Evolutionary conservation across 257 asterid species (phyloP).

Genomic region (Scutellaria barbata): DNA sequence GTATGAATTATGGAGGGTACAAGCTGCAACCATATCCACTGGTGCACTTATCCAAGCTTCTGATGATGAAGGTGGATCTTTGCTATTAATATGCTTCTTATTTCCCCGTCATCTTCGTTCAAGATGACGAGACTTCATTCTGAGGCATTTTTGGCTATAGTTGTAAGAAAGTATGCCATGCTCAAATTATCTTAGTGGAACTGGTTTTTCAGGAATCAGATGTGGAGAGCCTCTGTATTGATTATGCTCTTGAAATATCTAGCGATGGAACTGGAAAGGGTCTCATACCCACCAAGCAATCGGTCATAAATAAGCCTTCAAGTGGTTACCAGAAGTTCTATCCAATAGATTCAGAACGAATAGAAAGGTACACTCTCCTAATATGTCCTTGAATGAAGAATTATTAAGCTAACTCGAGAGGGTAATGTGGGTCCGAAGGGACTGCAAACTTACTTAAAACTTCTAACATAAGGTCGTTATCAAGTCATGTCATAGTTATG

Average conservation of each 20-base stretch:
- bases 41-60: conserved; percentile 67
- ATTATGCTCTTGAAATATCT: conserved; percentile 67
- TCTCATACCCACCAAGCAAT: conserved; percentile 63
- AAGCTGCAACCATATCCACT: conserved; percentile 89
- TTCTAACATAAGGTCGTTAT: neutral
- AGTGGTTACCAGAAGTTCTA: conserved; percentile 53
- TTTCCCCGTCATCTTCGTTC: neutral
- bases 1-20: conserved; percentile 78
- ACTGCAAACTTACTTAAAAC: no score
- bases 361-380: conserved; percentile 56
- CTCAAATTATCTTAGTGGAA: conserved; percentile 19
- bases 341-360: conserved; percentile 63
- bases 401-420: conserved; percentile 11
- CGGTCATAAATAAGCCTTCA: conserved; percentile 50
- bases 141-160: conserved; percentile 9
- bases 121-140: conserved; percentile 13
- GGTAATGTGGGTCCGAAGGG: no score
- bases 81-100: conserved; percentile 20
- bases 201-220: conserved; percentile 69
- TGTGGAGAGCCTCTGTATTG: conserved; percentile 68
- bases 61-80: conserved; percentile 68
- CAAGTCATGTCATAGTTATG: conserved; percentile 11
- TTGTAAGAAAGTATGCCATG: conserved; percentile 14
- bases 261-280: conserved; percentile 59
- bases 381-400: conserved; percentile 9